Evolutionary conservation across 2,329 filamentous ascomycete species (phyloP), one percentile per base, ranked within the genome.

Genomic region (Stachybotrys chartarum): DNA sequence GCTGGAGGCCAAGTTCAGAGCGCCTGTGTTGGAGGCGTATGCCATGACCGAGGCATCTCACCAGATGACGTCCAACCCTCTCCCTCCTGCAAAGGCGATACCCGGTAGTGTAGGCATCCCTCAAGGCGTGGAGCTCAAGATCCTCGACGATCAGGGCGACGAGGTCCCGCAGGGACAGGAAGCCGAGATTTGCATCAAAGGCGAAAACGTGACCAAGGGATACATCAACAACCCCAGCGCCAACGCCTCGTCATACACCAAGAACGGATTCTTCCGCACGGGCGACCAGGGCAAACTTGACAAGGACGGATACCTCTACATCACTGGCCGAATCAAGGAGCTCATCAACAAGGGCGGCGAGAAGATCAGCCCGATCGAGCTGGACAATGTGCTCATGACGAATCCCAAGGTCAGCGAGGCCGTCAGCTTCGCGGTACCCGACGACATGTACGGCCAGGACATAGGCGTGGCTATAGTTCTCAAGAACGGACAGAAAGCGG

Each of bases 271-370:
- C 75, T 95, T 96, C 81, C 82, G 90, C 62, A 95, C 91, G 0
- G 91, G 91, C 6, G 91, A 96, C 67, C 90, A 95, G 71, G 91
- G 91, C 52, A 88, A 87, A 73, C 80, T 84, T 68, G 90, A 95
- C 64, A 74, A 83, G 56, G 88, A 94, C 62, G 89, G 90, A 57
- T 95, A 94, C 67, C 76, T 96, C 11, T 80, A 89, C 66, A 93
- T 96, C 71, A 95, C 91, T 0, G 91, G 91, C n/a, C 81, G 91
- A 54, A 95, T 95, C 74, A 96, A 96, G 78, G 91, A 96, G 73
- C 78, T 96, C 53, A 95, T 96, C 77, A 91, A 91, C 74, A 92
- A 93, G 73, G 90, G 88, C 55, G 90, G 90, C 57, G 90, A 95
- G 75, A 94, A 94, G 76, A 94, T 95, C 68, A 89, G 85, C 61